Base-by-base conservation (phyloP, 352 stramenopile genomes). In the Globisporangium rhizosaccharum region DNA sequence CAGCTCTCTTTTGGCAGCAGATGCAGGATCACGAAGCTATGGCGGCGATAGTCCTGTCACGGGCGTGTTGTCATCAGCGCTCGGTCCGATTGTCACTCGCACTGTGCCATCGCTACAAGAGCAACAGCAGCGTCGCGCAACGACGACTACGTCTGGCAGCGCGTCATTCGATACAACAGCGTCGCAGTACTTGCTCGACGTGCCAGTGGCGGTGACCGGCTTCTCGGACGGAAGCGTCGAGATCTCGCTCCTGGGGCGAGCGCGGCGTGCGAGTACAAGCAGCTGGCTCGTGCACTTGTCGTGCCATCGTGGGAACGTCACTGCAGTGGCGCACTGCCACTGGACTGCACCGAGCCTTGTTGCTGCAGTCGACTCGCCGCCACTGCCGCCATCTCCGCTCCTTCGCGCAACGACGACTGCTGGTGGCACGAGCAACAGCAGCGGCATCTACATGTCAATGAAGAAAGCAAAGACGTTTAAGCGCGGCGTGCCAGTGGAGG, bases 171-270 rank as follows among this genome's bases (percentile, higher is more conserved):
- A 66, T 12, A 18, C 56, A 25, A 56, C 44, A 17, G 44, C 56
- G 0, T 72, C 63, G 65, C 61, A 56, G 2, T 70, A 80, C 47
- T 62, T 92, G 41, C 53, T 88, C 47, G 79, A 92, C 49, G 76
- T 92, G 2, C 77, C 79, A 28, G 51, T 90, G 10, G 59, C 86
- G 10, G 68, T 53, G 14, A 79, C 72, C 45, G 78, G 79, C 0
- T 88, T 70, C 33, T 65, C 62, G 5, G 71, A 90, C 59, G 82
- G 82, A 18, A 72, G 66, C 23, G 50, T 84, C 2, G 73, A 76
- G 20, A 74, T 75, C 53, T 51, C 51, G 30, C 33, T 82, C 9
- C 67, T 84, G 33, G 68, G 68, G 8, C 33, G 52, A 45, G 58
- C 61, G 48, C 50, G 9, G 56, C 53, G 64, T 47, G 41, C 36